phyloP scores from a whole-genome alignment of 495 filamentous ascomycete species.

The Pseudoneurospora amorphoporcata region DNA sequence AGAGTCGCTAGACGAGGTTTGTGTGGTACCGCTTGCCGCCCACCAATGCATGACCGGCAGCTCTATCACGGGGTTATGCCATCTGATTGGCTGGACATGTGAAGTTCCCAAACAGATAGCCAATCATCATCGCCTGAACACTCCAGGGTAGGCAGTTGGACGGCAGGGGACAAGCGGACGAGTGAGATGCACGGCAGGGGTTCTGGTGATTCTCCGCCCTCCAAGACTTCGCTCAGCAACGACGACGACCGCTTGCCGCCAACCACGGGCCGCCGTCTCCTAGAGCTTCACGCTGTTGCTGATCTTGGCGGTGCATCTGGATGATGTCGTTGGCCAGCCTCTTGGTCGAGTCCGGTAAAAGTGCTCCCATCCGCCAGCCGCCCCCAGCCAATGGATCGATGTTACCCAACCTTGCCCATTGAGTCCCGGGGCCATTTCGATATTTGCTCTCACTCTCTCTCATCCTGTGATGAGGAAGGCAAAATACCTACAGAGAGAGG shows the following conservation, averaged over 20 bases:
- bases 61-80: constrained; percentile 20
- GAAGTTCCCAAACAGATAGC: constrained; percentile 6
- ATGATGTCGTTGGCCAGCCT: constrained; percentile 10
- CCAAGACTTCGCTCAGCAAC: background rate
- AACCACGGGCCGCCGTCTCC: constrained; percentile 18
- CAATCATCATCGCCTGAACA: constrained; percentile 13
- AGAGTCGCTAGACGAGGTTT: background rate
- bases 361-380: constrained; percentile 10
- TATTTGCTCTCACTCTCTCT: background rate
- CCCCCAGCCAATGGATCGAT: constrained; percentile 17
- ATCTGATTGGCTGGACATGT: constrained; percentile 19
- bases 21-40: constrained; percentile 27
- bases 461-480: background rate
- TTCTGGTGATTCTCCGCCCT: background rate
- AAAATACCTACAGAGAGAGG: background rate
- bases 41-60: constrained; percentile 24
- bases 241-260: constrained; percentile 13
- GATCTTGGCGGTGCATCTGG: constrained; percentile 6
- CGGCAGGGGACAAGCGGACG: constrained; percentile 5
- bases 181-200: background rate
- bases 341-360: constrained; percentile 19
- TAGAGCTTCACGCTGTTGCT: background rate
- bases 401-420: background rate
- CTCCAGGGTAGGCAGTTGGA: constrained; percentile 13
- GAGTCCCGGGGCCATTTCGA: constrained; percentile 5